Base-by-base conservation (phyloP, 768 basidiomycete genomes). In the Russula compacta region DNA sequence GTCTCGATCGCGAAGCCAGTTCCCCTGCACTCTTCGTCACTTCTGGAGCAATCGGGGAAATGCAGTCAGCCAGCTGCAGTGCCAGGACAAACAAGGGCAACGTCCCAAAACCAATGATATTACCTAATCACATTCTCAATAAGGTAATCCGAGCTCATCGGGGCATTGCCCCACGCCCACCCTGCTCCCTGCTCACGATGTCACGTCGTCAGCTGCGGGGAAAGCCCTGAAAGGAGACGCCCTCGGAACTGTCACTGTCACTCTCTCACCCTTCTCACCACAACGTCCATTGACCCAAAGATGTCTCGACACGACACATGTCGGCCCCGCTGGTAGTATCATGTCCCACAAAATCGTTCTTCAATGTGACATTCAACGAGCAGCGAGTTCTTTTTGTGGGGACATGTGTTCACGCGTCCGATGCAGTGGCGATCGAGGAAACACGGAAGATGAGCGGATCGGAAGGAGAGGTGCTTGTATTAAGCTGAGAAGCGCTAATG, bases 141-240 rank as follows among this genome's bases (percentile, higher is more conserved):
- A 38, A 39, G 56, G 55, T 52, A 61, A 61, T 56, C 60, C 60
- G 60, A 57, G 36, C 29, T 44, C 60, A 57, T 61, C 60, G 56
- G 59, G 24, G 24, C 24, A 29, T 44, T 56, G 44, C 21, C 33
- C 33, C 48, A 40, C 47, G 21, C 59, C 46, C 48, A 42, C 9
- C n/a, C n/a, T n/a, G n/a, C n/a, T 15, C n/a, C 46, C 40, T 51
- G 19, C 54, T n/a, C 54, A n/a, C 29, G 60, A 49, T 35, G 29
- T 57, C 55, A 57, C 35, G 29, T 29, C 24, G 24, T 29, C 19
- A 39, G 7, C 56, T 57, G 60, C 50, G 56, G 56, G 38, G 50
- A 52, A 42, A 14, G 6, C 33, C 19, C 2, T 4, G 51, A 49
- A 33, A 61, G 29, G 48, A 24, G 21, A 54, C 5, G 21, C 21